Conservation (phyloP, 306 rosid genomes). For the cucumber (Cucumis sativus) region DNA sequence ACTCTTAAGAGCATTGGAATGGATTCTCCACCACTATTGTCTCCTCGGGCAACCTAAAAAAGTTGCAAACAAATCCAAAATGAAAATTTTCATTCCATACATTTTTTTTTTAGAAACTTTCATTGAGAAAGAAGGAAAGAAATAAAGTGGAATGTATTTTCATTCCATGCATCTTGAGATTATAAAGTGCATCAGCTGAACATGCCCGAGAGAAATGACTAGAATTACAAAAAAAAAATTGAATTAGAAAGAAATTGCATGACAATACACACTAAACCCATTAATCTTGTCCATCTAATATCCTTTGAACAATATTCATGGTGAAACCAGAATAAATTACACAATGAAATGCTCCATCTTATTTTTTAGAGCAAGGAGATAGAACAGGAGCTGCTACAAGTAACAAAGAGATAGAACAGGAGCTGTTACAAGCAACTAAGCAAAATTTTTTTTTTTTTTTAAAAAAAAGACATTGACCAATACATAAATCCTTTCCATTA, state of each 20-base stretch:
- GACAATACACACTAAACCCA: background rate
- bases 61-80: background rate
- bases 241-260: background rate
- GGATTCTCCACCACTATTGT: constrained; percentile 80
- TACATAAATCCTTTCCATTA: background rate
- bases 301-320: background rate
- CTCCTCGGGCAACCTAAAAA: constrained; percentile 78
- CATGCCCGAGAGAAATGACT: background rate
- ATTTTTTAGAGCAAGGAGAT: background rate
- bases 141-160: background rate
- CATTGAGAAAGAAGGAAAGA: no score
- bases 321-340: background rate
- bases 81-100: background rate
- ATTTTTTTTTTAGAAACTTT: background rate
- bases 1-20: constrained; percentile 86
- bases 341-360: background rate
- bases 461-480: background rate
- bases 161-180: background rate
- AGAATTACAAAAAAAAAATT: background rate
- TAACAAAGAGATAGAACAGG: background rate
- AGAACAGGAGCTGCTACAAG: background rate
- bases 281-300: background rate
- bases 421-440: background rate
- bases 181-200: background rate
- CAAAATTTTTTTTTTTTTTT: no score